Percentiles rank a stretch among this genome's conserved stretches.
Evolutionary conservation across 805 yeast genomes (phyloP).

Genomic region (Candida peoriensis): DNA sequence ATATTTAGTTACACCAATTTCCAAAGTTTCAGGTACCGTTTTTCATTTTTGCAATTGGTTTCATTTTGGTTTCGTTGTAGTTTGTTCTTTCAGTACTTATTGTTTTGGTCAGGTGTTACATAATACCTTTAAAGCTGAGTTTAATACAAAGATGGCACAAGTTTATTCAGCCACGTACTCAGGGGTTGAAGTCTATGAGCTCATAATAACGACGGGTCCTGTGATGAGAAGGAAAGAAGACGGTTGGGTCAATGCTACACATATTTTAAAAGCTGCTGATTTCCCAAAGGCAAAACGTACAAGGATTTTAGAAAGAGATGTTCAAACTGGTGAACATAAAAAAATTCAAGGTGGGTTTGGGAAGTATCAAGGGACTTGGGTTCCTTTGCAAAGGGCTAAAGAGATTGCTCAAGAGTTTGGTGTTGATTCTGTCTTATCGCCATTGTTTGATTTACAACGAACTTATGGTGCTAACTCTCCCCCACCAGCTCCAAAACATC

Average conservation of each 20-base stretch:
- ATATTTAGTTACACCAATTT: background rate
- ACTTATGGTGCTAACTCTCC: conserved; percentile 47
- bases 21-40: background rate
- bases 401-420: conserved; percentile 61
- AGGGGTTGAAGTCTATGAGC: conserved; percentile 81
- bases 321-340: conserved; percentile 85
- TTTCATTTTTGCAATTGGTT: too few relatives aligned
- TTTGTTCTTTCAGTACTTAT: too few relatives aligned
- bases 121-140: background rate
- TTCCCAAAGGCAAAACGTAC: conserved; percentile 94
- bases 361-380: conserved; percentile 96
- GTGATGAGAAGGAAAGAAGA: conserved; percentile 75
- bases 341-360: conserved; percentile 98
- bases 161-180: conserved; percentile 76
- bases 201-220: conserved; percentile 59
- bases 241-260: conserved; percentile 93
- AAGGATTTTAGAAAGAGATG: conserved; percentile 85
- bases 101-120: too few relatives aligned
- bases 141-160: conserved; percentile 27
- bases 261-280: conserved; percentile 86
- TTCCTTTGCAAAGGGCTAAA: conserved; percentile 72
- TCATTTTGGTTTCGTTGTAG: too few relatives aligned
- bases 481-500: conserved; percentile 62
- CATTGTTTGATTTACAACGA: conserved; percentile 59
- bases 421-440: conserved; percentile 55